These are phyloP conservation scores for Parastagonospora avenae DNA, from an alignment of 2,329 filamentous ascomycete genomes.

Conservation along the genomic window DNA sequence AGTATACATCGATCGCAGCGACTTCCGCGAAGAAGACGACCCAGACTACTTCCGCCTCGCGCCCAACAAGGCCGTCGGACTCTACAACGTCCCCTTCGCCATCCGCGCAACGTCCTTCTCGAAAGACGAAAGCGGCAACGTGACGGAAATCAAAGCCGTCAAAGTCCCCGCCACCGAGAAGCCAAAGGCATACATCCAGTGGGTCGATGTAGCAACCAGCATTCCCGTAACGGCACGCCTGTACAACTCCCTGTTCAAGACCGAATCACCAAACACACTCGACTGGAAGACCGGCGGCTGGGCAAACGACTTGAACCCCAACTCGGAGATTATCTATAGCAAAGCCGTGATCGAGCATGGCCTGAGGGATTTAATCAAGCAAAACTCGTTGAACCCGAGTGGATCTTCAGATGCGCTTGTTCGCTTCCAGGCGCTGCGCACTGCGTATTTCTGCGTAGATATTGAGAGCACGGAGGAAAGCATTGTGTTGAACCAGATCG, in stretches of 20 bases:
- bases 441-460: slow-evolving; percentile 87
- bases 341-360: slow-evolving; percentile 82
- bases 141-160: slow-evolving; percentile 69
- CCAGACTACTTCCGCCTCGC: slow-evolving; percentile 79
- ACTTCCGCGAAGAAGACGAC: slow-evolving; percentile 75
- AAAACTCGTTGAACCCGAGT: slow-evolving; percentile 38
- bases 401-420: slow-evolving; percentile 57
- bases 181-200: slow-evolving; percentile 77
- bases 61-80: slow-evolving; percentile 74
- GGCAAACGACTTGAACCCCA: slow-evolving; percentile 80
- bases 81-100: slow-evolving; percentile 72
- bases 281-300: slow-evolving; percentile 74
- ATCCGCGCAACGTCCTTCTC: slow-evolving; percentile 71
- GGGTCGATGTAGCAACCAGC: slow-evolving; percentile 74
- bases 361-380: slow-evolving; percentile 78
- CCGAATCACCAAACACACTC: slow-evolving; percentile 76
- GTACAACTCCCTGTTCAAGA: slow-evolving; percentile 84
- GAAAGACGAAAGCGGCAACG: slow-evolving; percentile 68
- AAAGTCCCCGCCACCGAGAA: slow-evolving; percentile 72
- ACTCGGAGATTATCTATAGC: slow-evolving; percentile 79
- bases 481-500: slow-evolving; percentile 87
- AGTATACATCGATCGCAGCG: slow-evolving; percentile 82
- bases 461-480: slow-evolving; percentile 71
- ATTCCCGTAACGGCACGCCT: slow-evolving; percentile 70
- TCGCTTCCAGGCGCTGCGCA: slow-evolving; percentile 88